Base-by-base conservation (phyloP, 495 filamentous ascomycete genomes). In the Cairneyella variabilis region DNA sequence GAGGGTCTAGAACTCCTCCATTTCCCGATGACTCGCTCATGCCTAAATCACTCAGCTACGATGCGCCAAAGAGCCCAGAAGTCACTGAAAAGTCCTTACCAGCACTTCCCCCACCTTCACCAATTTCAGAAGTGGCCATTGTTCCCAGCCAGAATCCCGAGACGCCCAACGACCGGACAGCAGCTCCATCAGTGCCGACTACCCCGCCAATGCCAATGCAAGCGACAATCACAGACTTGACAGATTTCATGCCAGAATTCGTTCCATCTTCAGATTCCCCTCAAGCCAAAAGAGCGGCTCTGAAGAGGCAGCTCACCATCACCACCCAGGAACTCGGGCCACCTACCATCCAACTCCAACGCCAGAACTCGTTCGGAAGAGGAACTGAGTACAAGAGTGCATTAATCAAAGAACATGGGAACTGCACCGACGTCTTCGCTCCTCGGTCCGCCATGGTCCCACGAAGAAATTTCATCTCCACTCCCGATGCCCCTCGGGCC, bases 201-300 rank as follows among this genome's bases (percentile, higher is more conserved):
- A n/a, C n/a, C n/a, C n/a, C n/a, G n/a, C 37, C 37, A n/a, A n/a
- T 23, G 16, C 8, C 25, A 32, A 43, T 52, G 49, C 34, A 43
- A 21, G 49, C 49, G 10, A 52, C 38, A 2, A 52, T 52, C 39
- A 52, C 49, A 11, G 34, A 22, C 11, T 26, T 44, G 3, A 34
- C 38, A 14, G 49, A 52, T 27, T 43, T 43, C 20, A 52, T 52
- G 49, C 49, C 39, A 44, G 49, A 17, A 22, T 52, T 30, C n/a
- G 27, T 52, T n/a, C 49, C 49, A 11, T 22, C 34, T 1, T 27
- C 22, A 38, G 9, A 39, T 11, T 14, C 26, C 3, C 16, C 49
- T 23, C 20, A 21, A n/a, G 43, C 20, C 17, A 26, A 27, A 25
- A 46, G 14, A 32, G 28, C 28, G 7, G 28, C 6, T 6, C 28